These are phyloP conservation scores for Punica granatum DNA, from an alignment of 345 rosid genomes.

Conservation along the genomic window DNA sequence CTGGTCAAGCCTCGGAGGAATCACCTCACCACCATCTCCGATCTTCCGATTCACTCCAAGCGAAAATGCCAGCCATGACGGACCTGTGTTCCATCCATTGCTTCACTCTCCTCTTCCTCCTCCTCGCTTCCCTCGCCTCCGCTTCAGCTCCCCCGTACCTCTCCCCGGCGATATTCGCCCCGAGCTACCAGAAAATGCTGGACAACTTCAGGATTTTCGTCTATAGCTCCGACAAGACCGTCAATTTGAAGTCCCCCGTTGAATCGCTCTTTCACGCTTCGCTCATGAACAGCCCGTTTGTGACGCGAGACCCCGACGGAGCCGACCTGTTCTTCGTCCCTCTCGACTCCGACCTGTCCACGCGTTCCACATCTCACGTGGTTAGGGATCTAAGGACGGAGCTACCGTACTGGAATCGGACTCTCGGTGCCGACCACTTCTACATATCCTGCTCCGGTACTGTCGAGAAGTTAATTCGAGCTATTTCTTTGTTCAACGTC, in stretches of 20 bases:
- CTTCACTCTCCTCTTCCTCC: slow-evolving; percentile 7
- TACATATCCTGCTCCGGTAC: slow-evolving; percentile 28
- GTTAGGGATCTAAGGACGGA: slow-evolving; percentile 21
- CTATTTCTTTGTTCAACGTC: not conserved
- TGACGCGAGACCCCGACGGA: slow-evolving; percentile 33
- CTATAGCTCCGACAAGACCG: slow-evolving; percentile 23
- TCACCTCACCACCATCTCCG: not conserved
- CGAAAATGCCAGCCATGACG: slow-evolving; percentile 18
- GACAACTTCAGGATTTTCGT: slow-evolving; percentile 34
- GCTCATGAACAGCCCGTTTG: slow-evolving; percentile 32
- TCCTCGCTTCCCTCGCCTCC: slow-evolving; percentile 5
- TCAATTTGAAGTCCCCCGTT: slow-evolving; percentile 20
- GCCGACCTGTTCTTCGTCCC: slow-evolving; percentile 59
- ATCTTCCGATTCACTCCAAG: not conserved
- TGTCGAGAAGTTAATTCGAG: not conserved
- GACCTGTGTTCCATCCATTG: not conserved
- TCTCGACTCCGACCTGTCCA: slow-evolving; percentile 23
- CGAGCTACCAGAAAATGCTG: slow-evolving; percentile 37
- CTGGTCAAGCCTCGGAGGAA: not conserved
- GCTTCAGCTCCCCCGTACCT: slow-evolving; percentile 23
- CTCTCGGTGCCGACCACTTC: slow-evolving; percentile 61
- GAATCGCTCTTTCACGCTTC: slow-evolving; percentile 39
- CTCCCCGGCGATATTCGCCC: slow-evolving; percentile 31
- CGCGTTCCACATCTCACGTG: slow-evolving; percentile 29
- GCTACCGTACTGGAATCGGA: slow-evolving; percentile 57